Conservation (phyloP, 2,329 filamentous ascomycete genomes). For the Colletotrichum neosansevieriae region DNA sequence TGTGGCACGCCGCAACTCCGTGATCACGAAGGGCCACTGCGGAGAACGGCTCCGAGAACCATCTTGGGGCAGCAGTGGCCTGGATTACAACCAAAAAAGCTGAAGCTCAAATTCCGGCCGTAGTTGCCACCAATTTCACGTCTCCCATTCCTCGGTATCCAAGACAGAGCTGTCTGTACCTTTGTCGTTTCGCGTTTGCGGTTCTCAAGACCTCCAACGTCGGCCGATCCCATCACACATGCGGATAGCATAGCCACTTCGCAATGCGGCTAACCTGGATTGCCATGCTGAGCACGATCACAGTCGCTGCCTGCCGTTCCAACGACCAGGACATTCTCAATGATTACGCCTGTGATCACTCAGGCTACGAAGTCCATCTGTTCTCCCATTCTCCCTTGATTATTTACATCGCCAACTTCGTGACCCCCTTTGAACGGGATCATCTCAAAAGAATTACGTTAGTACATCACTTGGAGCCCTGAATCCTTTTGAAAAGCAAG, state of each 20-base stretch:
- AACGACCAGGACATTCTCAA: constrained; percentile 13
- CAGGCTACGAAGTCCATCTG: constrained; percentile 49
- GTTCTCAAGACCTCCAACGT: not conserved
- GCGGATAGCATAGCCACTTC: not conserved
- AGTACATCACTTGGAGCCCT: constrained; percentile 31
- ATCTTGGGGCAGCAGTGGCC: not conserved
- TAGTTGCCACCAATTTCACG: no score
- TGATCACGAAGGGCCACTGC: not conserved
- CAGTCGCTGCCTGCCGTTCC: not conserved
- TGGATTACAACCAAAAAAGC: no score
- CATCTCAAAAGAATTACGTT: constrained; percentile 52
- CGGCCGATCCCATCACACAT: no score
- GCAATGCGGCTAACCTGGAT: not conserved
- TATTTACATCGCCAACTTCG: constrained; percentile 53
- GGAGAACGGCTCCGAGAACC: not conserved
- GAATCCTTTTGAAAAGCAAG: not conserved
- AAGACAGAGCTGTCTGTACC: no score
- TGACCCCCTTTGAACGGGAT: constrained; percentile 50
- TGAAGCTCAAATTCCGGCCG: no score
- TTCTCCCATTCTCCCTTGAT: constrained; percentile 53
- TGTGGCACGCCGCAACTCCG: not conserved
- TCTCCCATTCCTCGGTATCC: no score
- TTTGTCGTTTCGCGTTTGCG: no score
- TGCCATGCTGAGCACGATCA: not conserved
- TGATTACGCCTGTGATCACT: constrained; percentile 47